Conservation (phyloP, 768 basidiomycete species). For the Infundibulicybe gibba region DNA sequence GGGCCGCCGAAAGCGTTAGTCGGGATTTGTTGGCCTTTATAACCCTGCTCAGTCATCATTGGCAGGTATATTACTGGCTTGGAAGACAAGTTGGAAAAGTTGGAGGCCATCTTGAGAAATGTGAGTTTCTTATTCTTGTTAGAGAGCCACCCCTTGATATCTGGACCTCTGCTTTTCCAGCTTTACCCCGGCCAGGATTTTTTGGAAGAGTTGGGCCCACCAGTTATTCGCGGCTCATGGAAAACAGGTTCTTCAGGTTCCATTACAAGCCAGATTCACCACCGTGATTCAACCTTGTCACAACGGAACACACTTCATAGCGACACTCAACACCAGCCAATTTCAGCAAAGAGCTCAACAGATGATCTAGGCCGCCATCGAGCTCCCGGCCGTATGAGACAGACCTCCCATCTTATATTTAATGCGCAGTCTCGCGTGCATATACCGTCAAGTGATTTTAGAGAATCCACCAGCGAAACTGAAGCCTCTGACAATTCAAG, state of each 20-base stretch:
- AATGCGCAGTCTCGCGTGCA: constrained; percentile 14
- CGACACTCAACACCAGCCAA: too few species aligned
- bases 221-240: constrained; percentile 65
- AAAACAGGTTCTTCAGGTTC: constrained; percentile 21
- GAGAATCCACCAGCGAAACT: constrained; percentile 14
- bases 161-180: constrained; percentile 25
- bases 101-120: constrained; percentile 51
- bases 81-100: constrained; percentile 54
- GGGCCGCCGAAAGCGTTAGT: constrained; percentile 68
- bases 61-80: constrained; percentile 53
- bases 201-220: constrained; percentile 58
- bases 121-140: constrained; percentile 26
- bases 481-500: constrained; percentile 30
- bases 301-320: neutral
- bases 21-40: neutral
- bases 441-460: constrained; percentile 4
- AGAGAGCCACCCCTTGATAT: neutral
- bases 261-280: constrained; percentile 1
- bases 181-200: constrained; percentile 62
- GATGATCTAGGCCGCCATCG: too few species aligned
- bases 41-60: neutral
- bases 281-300: neutral
- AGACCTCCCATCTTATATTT: constrained; percentile 27
- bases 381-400: constrained; percentile 2
- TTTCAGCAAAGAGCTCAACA: too few species aligned